These are phyloP conservation scores for Fulvia fulva DNA, from an alignment of 2,329 filamentous ascomycete species.

Conservation along the genomic window DNA sequence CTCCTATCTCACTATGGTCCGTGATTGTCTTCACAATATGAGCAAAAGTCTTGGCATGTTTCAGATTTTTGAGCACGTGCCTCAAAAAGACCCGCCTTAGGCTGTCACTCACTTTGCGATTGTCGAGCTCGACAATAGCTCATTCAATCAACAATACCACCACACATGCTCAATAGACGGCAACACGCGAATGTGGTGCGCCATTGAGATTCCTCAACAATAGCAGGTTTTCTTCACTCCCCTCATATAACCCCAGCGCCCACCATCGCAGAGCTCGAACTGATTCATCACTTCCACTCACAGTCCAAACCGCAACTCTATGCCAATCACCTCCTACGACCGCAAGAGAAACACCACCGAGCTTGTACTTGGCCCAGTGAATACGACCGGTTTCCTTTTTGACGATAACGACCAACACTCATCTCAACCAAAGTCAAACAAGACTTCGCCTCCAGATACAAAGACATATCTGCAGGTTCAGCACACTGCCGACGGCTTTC, in stretches of 20 bases:
- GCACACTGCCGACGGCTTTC: conserved; percentile 78
- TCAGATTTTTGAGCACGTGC: conserved; percentile 3
- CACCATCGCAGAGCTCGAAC: conserved; percentile 8
- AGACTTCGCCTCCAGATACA: conserved; percentile 59
- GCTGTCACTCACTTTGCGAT: conserved; percentile 5
- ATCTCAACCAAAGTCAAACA: conserved; percentile 27
- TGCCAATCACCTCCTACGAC: conserved; percentile 75
- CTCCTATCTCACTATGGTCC: background rate
- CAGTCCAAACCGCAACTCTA: conserved; percentile 86
- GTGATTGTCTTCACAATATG: background rate
- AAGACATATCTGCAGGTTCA: conserved; percentile 68
- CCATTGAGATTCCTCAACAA: conserved; percentile 14
- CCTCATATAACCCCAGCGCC: conserved; percentile 9
- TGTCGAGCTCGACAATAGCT: conserved; percentile 6
- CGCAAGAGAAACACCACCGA: conserved; percentile 59
- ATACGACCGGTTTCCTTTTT: conserved; percentile 80
- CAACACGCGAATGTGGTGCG: conserved; percentile 9
- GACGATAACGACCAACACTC: conserved; percentile 57
- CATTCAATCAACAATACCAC: background rate
- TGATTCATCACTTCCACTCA: conserved; percentile 22
- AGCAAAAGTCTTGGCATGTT: conserved; percentile 9
- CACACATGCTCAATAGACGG: background rate
- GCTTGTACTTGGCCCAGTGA: conserved; percentile 69
- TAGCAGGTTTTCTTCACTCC: background rate
- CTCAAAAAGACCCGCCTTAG: background rate